phyloP scores from a whole-genome alignment of 2,329 filamentous ascomycete species.

The Fusarium nygamai region DNA sequence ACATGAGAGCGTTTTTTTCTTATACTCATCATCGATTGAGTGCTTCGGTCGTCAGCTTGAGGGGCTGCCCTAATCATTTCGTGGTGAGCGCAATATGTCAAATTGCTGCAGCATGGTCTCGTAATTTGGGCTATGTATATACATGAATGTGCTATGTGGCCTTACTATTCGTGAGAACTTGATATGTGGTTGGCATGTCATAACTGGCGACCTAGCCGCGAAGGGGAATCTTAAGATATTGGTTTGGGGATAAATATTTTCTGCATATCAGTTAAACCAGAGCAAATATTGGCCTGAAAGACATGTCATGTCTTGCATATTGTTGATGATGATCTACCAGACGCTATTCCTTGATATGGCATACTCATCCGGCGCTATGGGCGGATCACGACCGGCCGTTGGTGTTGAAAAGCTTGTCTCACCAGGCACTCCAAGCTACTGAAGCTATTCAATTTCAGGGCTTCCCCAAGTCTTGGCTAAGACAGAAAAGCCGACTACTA shows the following conservation, averaged over 20 bases:
- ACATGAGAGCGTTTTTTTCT: neutral
- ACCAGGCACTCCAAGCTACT: neutral
- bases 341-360: constrained; percentile 6
- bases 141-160: neutral
- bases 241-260: neutral
- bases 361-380: neutral
- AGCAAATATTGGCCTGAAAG: neutral
- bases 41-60: neutral
- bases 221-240: neutral
- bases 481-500: neutral
- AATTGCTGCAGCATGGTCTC: neutral
- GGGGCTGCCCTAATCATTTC: neutral
- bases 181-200: neutral
- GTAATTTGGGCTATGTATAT: neutral
- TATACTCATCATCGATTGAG: neutral
- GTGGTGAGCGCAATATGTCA: neutral
- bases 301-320: neutral
- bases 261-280: neutral
- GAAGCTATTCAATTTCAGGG: neutral
- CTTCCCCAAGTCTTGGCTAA: neutral
- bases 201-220: neutral
- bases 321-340: constrained; percentile 9
- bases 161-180: neutral
- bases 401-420: neutral
- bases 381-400: constrained; percentile 10